phyloP scores from a whole-genome alignment of 1,284 basidiomycete species.

The Leccinum pachyderme region DNA sequence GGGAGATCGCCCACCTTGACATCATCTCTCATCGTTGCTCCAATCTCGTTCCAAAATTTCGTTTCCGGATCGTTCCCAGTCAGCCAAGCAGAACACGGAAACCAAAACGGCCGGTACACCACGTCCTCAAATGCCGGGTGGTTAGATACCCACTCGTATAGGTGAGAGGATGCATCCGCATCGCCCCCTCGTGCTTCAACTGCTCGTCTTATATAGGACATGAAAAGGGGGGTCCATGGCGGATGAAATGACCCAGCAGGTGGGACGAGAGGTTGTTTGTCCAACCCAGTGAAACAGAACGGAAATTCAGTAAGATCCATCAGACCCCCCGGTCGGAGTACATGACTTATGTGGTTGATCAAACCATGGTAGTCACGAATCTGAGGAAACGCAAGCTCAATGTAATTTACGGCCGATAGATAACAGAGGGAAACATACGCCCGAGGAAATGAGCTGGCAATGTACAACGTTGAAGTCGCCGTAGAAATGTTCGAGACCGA shows the following conservation, averaged over 20 bases:
- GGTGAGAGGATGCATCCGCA: slow-evolving; percentile 55
- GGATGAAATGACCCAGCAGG: slow-evolving; percentile 41
- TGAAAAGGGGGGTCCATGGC: slow-evolving; percentile 62
- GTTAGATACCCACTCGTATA: slow-evolving; percentile 50
- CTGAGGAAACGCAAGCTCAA: slow-evolving; percentile 35
- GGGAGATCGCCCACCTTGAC: slow-evolving; percentile 36
- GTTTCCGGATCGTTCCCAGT: slow-evolving; percentile 31
- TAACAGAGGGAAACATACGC: slow-evolving; percentile 45
- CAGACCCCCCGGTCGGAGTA: slow-evolving; percentile 68
- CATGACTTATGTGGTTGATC: slow-evolving; percentile 64
- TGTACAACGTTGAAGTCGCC: slow-evolving; percentile 75
- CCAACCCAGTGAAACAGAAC: slow-evolving; percentile 55
- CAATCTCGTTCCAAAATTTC: slow-evolving; percentile 34
- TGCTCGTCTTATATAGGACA: slow-evolving; percentile 50
- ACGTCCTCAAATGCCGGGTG: slow-evolving; percentile 57
- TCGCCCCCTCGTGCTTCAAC: slow-evolving; percentile 57
- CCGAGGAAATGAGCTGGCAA: slow-evolving; percentile 63
- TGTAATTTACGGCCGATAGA: slow-evolving; percentile 7
- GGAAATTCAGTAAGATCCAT: slow-evolving; percentile 67
- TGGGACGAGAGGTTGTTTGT: slow-evolving; percentile 45
- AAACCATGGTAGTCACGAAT: slow-evolving; percentile 65
- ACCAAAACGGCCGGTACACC: slow-evolving; percentile 54
- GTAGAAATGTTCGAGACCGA: slow-evolving; percentile 77
- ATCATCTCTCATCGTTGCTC: slow-evolving; percentile 43
- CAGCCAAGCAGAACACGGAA: slow-evolving; percentile 54